Percentiles rank a stretch among this genome's conserved stretches.
Evolutionary conservation across 116 monocot genomes (phyloP).

Genomic region (Trichopus zeylanicus): DNA sequence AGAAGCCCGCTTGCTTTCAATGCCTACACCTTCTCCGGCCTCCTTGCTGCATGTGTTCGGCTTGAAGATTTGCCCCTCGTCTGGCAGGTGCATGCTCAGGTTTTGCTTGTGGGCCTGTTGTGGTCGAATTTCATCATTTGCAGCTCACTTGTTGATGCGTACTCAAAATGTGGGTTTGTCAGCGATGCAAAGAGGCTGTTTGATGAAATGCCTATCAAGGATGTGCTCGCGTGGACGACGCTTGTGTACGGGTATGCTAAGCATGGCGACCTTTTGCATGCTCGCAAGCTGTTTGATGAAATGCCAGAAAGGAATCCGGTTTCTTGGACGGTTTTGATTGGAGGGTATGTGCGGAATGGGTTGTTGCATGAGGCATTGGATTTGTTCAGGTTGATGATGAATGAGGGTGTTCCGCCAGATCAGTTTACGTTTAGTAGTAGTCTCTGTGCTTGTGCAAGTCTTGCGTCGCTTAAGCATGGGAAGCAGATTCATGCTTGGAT

Average conservation of each 20-base stretch:
- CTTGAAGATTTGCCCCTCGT: conserved; percentile 21
- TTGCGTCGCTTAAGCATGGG: conserved; percentile 52
- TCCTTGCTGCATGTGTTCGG: conserved; percentile 38
- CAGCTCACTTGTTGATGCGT: conserved; percentile 42
- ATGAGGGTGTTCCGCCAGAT: conserved; percentile 31
- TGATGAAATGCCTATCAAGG: conserved; percentile 34
- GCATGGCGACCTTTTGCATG: conserved; percentile 31
- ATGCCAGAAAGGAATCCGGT: conserved; percentile 66
- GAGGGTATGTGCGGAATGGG: conserved; percentile 42
- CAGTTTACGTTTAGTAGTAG: conserved; percentile 59
- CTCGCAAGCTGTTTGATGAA: conserved; percentile 41
- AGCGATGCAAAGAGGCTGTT: conserved; percentile 37
- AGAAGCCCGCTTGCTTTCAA: conserved; percentile 15
- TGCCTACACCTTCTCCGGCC: conserved; percentile 42
- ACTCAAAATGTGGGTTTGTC: conserved; percentile 33
- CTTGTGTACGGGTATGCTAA: conserved; percentile 50
- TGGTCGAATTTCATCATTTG: conserved; percentile 33
- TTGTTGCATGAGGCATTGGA: conserved; percentile 35
- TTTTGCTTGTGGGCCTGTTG: conserved; percentile 36
- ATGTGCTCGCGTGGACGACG: conserved; percentile 58
- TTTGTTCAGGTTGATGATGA: conserved; percentile 45
- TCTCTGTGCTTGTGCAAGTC: conserved; percentile 49
- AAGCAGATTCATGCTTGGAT: conserved; percentile 63
- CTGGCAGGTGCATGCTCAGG: conserved; percentile 50
- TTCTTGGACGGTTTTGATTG: conserved; percentile 60